phyloP scores from a whole-genome alignment of 1,139 yeast species.

The Ogataea hybrid region DNA sequence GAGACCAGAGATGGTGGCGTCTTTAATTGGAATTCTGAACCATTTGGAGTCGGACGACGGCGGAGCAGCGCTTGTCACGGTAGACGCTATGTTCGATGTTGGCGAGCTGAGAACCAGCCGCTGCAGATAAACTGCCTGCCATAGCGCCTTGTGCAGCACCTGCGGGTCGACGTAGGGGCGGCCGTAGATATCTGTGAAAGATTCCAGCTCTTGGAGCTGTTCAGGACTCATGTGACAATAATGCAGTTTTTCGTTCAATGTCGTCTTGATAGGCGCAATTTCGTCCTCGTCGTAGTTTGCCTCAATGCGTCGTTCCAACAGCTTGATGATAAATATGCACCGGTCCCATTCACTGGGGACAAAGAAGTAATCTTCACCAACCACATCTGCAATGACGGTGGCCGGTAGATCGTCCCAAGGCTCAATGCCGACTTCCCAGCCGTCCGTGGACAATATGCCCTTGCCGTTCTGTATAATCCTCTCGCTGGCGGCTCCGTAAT shows the following conservation, averaged over 20 bases:
- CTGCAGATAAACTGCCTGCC: conserved; percentile 44
- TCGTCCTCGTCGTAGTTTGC: conserved; percentile 14
- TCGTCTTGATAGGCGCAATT: conserved; percentile 27
- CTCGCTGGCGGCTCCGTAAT: too few species aligned
- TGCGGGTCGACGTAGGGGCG: conserved; percentile 37
- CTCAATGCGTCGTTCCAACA: conserved; percentile 36
- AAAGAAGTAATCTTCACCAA: too few species aligned
- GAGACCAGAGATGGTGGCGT: conserved; percentile 40
- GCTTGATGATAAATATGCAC: conserved; percentile 41
- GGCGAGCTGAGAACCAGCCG: conserved; percentile 32
- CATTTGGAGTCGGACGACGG: conserved; percentile 31
- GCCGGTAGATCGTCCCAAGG: too few species aligned
- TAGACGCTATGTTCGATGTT: conserved; percentile 28
- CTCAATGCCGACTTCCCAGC: too few species aligned
- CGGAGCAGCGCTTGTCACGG: conserved; percentile 21
- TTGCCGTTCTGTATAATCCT: too few species aligned
- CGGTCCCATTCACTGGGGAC: too few species aligned
- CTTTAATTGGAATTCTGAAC: conserved; percentile 39
- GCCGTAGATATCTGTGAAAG: conserved; percentile 35
- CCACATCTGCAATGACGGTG: too few species aligned
- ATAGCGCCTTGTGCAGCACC: conserved; percentile 43
- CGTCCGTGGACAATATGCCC: too few species aligned
- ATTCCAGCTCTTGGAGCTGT: conserved; percentile 42
- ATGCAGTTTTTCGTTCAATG: conserved; percentile 40
- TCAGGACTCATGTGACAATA: conserved; percentile 48